Evolutionary conservation across 1,284 basidiomycete genomes (phyloP), one percentile per base, ranked within the genome.

Genomic region (Neolentinus lepideus): DNA sequence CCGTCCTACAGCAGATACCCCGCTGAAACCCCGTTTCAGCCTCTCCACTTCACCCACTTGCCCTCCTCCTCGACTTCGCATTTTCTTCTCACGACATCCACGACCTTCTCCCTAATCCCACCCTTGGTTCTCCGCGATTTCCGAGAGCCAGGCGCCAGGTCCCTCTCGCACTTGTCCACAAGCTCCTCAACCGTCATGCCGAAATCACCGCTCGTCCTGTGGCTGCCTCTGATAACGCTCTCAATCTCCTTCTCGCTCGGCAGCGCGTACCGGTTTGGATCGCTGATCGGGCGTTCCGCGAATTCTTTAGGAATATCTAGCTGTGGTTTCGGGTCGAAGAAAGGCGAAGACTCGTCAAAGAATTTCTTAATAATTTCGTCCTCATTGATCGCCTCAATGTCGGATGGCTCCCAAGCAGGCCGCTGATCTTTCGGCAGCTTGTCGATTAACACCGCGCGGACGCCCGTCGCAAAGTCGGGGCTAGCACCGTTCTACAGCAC

Each of bases 401-500:
- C 77, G 21, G 73, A 65, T 14, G 92, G 92, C 3, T 72, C 75
- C 91, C 91, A 94, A 9, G 69, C 62, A 2, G 90, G 84, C 43
- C 79, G 74, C 31, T 63, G 73, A 57, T 74, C 67, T 56, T 62
- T 61, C 61, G 66, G 71, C 69, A 50, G 47, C 68, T 88, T 92
- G n/a, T 85, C 71, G 47, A 89, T 69, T 29, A 98, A 71, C 26
- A 92, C 81, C 48, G 86, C 80, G 14, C 76, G 83, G 35, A 97
- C 89, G 26, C 94, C 94, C 21, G 80, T 84, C 55, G 75, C 65
- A 71, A 98, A 97, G 72, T 98, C 94, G 25, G 85, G 77, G 64
- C 80, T 90, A 35, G 82, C 87, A 58, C 83, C 86, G 65, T 73
- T 82, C 89, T 92, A 62, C 22, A 63, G 60, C 52, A 59, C 26